A percentile compares a stretch with the other conserved stretches of the same genome.
These are phyloP conservation scores for Fallopia convolvulus DNA, from an alignment of 148 eudicot species.

Conservation along the genomic window DNA sequence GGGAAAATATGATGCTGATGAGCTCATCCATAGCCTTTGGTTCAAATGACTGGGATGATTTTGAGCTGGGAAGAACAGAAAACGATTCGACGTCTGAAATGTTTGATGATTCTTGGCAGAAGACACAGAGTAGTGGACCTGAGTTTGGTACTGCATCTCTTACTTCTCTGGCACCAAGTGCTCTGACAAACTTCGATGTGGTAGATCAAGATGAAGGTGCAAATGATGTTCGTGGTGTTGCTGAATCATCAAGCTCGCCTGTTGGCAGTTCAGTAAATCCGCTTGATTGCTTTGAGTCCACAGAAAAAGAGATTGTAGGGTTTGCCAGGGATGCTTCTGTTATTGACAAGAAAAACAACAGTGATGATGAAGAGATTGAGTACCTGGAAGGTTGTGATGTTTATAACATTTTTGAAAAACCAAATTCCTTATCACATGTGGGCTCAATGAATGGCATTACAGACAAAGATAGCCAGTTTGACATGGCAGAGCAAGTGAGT, in stretches of 20 bases:
- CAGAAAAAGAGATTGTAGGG: conserved; percentile 16
- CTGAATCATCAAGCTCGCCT: conserved; percentile 19
- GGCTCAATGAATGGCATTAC: conserved; percentile 14
- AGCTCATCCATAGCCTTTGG: conserved; percentile 70
- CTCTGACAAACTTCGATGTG: conserved; percentile 15
- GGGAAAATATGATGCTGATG: conserved; percentile 48
- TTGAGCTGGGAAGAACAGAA: conserved; percentile 39
- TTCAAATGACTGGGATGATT: conserved; percentile 84
- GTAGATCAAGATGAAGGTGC: conserved; percentile 22
- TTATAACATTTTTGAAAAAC: conserved; percentile 26
- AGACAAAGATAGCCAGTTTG: conserved; percentile 13
- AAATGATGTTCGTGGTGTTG: conserved; percentile 21
- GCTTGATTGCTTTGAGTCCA: conserved; percentile 14
- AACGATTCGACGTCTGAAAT: conserved; percentile 19
- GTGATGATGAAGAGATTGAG: conserved; percentile 30
- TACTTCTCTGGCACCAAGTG: conserved; percentile 13
- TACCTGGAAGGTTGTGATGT: conserved; percentile 33
- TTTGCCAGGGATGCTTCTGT: conserved; percentile 20
- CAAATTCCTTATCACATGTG: conserved; percentile 1
- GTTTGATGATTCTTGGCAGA: conserved; percentile 27
- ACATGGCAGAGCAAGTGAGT: conserved; percentile 5
- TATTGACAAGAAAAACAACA: conserved; percentile 19
- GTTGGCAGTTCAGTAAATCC: conserved; percentile 22
- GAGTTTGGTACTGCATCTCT: conserved; percentile 20
- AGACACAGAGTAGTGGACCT: conserved; percentile 20